Evolutionary conservation across 768 basidiomycete genomes (phyloP).

Genomic region (Gloeophyllum trabeum): DNA sequence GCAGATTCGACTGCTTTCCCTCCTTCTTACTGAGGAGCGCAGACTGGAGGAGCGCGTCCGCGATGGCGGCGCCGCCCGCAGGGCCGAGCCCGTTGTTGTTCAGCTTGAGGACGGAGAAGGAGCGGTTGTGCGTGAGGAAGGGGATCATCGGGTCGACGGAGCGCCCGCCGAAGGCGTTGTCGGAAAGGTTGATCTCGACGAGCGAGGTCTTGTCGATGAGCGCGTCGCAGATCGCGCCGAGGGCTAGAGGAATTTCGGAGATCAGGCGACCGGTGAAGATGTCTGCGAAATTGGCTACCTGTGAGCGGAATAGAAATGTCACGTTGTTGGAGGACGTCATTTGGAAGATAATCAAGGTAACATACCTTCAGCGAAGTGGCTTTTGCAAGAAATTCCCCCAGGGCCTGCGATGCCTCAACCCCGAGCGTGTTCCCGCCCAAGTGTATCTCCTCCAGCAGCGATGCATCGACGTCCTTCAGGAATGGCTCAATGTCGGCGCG

Average conservation of each 20-base stretch:
- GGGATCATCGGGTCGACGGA: conserved; percentile 90
- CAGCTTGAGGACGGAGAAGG: conserved; percentile 75
- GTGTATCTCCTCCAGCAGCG: conserved; percentile 74
- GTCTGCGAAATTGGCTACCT: conserved; percentile 95
- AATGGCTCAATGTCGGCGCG: conserved; percentile 66
- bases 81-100: conserved; percentile 97
- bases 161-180: conserved; percentile 95
- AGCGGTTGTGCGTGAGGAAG: conserved; percentile 75
- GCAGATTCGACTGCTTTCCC: conserved; percentile 62
- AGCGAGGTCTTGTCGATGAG: conserved; percentile 74
- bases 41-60: conserved; percentile 71
- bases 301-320: conserved; percentile 3
- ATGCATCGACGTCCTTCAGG: conserved; percentile 52
- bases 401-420: conserved; percentile 76
- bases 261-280: conserved; percentile 98
- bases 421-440: conserved; percentile 93
- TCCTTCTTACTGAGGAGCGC: conserved; percentile 53
- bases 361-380: conserved; percentile 65
- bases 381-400: conserved; percentile 68
- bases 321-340: neutral
- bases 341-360: no score
- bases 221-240: conserved; percentile 81
- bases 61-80: conserved; percentile 76
- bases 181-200: conserved; percentile 81
- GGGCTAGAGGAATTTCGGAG: conserved; percentile 85